Evolutionary conservation across 176 grass and related monocot genomes (phyloP).

Genomic region (Echinochloa phyllopogon): DNA sequence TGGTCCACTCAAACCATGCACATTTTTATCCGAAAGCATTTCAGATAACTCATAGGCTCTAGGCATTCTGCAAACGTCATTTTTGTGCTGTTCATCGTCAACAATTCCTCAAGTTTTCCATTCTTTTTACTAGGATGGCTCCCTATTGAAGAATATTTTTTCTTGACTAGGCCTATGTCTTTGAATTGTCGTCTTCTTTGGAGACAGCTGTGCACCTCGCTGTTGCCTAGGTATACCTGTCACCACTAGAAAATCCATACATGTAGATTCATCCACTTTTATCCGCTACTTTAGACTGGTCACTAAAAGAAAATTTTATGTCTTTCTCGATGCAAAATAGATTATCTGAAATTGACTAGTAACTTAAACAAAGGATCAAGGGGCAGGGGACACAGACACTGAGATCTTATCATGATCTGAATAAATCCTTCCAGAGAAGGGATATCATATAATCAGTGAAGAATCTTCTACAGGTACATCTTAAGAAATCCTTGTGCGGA

Average conservation of each 20-base stretch:
- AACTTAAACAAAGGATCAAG: slow-evolving; percentile 28
- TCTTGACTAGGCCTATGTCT: slow-evolving; percentile 35
- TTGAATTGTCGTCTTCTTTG: slow-evolving; percentile 51
- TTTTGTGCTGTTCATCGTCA: slow-evolving; percentile 21
- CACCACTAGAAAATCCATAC: slow-evolving; percentile 17
- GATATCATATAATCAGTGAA: slow-evolving; percentile 29
- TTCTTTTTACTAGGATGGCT: slow-evolving; percentile 28
- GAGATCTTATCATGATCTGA: slow-evolving; percentile 42
- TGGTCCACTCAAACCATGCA: not conserved
- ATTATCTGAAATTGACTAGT: slow-evolving; percentile 36
- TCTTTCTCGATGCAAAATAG: slow-evolving; percentile 25
- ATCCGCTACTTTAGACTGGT: slow-evolving; percentile 23
- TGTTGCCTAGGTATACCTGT: slow-evolving; percentile 29
- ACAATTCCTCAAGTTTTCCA: slow-evolving; percentile 46
- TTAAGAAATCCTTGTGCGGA: slow-evolving; percentile 28
- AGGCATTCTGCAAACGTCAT: not conserved
- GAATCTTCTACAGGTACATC: not conserved
- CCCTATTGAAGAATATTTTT: slow-evolving; percentile 33
- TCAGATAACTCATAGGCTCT: not conserved
- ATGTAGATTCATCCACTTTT: not conserved
- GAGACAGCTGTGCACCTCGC: slow-evolving; percentile 40
- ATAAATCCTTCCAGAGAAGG: slow-evolving; percentile 21
- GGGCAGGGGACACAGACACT: not conserved
- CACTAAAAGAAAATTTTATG: not conserved
- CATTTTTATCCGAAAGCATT: not conserved